phyloP scores from a whole-genome alignment of 345 rosid genomes.

The Salix suchowensis region DNA sequence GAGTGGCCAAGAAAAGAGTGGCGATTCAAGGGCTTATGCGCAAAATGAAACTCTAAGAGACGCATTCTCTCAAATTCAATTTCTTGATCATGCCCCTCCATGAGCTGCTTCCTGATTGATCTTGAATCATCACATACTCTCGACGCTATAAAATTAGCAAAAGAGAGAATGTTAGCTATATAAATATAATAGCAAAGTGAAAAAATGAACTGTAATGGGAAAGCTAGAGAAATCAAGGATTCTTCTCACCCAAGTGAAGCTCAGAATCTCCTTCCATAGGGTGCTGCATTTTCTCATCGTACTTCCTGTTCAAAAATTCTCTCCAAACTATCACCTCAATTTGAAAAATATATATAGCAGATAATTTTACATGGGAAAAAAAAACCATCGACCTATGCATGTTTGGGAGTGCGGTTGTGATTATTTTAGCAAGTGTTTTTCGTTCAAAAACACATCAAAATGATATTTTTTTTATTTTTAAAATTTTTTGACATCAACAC shows the following conservation, averaged over 20 bases:
- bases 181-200: background rate
- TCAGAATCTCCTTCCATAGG: constrained; percentile 56
- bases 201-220: background rate
- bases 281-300: constrained; percentile 49
- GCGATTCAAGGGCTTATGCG: constrained; percentile 33
- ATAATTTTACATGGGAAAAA: background rate
- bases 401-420: too few relatives aligned
- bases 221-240: background rate
- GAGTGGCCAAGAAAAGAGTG: constrained; percentile 50
- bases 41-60: constrained; percentile 34
- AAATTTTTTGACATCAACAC: too few relatives aligned
- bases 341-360: background rate
- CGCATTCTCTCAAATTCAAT: constrained; percentile 46
- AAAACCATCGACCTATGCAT: background rate
- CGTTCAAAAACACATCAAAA: too few relatives aligned
- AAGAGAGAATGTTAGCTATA: background rate
- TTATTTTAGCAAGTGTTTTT: too few relatives aligned
- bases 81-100: constrained; percentile 47
- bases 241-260: constrained; percentile 47
- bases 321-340: background rate
- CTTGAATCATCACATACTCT: constrained; percentile 45
- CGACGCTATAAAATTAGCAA: constrained; percentile 30
- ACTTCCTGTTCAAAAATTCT: constrained; percentile 38
- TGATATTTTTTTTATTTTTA: too few relatives aligned
- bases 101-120: constrained; percentile 38